Evolutionary conservation across 306 rosid species (phyloP).

Genomic region (Morella rubra): DNA sequence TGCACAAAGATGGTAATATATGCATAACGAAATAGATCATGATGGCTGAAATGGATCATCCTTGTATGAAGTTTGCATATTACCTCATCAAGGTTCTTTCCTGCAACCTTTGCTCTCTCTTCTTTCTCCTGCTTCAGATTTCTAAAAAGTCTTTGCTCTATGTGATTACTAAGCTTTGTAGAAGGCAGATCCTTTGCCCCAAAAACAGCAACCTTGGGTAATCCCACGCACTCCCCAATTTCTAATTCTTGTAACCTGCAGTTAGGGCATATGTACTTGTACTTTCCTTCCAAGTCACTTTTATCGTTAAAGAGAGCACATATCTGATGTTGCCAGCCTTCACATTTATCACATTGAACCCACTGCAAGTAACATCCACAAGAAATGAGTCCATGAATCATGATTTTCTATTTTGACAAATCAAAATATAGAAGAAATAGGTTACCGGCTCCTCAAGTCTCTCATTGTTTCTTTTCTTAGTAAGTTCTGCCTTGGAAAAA

Average conservation of each 20-base stretch:
- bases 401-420: not conserved
- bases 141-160: slow-evolving; percentile 72
- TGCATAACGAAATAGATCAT: too few relatives aligned
- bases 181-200: slow-evolving; percentile 96
- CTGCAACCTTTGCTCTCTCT: slow-evolving; percentile 89
- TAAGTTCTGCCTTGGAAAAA: slow-evolving; percentile 74
- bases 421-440: slow-evolving; percentile 5
- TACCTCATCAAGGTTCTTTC: slow-evolving; percentile 91
- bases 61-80: not conserved
- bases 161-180: slow-evolving; percentile 87
- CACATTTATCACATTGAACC: slow-evolving; percentile 99
- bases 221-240: slow-evolving; percentile 92
- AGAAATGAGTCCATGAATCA: not conserved
- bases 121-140: slow-evolving; percentile 69
- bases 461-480: slow-evolving; percentile 99
- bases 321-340: slow-evolving; percentile 99
- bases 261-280: slow-evolving; percentile 96
- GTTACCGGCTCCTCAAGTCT: slow-evolving; percentile 93
- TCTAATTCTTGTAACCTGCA: slow-evolving; percentile 84
- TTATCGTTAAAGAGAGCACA: slow-evolving; percentile 96
- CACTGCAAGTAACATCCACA: slow-evolving; percentile 49
- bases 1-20: too few relatives aligned
- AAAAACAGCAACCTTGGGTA: slow-evolving; percentile 96
- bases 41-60: too few relatives aligned
- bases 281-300: slow-evolving; percentile 96